A percentile compares a stretch with the other conserved stretches of the same genome.
phyloP scores from a whole-genome alignment of 352 stramenopile species.

The Phytophthora palmivora region DNA sequence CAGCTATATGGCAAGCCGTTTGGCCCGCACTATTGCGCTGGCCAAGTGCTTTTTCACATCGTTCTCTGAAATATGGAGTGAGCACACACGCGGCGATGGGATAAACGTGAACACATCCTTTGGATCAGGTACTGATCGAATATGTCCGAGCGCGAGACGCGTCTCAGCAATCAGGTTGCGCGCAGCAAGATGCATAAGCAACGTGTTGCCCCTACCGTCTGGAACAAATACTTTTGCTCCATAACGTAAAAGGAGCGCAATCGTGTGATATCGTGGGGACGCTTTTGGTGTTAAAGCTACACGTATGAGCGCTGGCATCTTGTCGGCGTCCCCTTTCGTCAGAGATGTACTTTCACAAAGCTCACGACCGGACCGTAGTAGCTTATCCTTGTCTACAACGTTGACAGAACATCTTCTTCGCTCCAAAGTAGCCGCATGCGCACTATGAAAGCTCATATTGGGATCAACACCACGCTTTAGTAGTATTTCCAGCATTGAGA shows the following conservation, averaged over 20 bases:
- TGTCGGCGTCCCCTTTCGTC: constrained; percentile 28
- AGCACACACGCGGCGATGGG: constrained; percentile 38
- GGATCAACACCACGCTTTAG: constrained; percentile 64
- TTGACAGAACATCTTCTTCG: background rate
- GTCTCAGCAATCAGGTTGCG: constrained; percentile 59
- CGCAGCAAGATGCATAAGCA: constrained; percentile 65
- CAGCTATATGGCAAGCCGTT: constrained; percentile 65
- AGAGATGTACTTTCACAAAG: constrained; percentile 51
- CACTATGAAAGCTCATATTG: constrained; percentile 54
- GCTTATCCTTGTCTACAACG: constrained; percentile 11
- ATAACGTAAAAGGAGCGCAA: constrained; percentile 66
- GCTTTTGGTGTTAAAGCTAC: constrained; percentile 43
- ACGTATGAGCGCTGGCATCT: constrained; percentile 56
- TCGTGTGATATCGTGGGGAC: constrained; percentile 39
- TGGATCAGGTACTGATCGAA: constrained; percentile 51
- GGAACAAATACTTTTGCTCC: constrained; percentile 54
- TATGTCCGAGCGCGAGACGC: constrained; percentile 51
- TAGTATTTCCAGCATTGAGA: constrained; percentile 53
- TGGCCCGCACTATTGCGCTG: constrained; percentile 52
- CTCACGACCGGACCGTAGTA: constrained; percentile 34
- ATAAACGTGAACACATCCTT: constrained; percentile 35
- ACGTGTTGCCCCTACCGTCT: constrained; percentile 64
- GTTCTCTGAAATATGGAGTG: constrained; percentile 49
- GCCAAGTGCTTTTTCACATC: constrained; percentile 54
- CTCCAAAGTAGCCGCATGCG: constrained; percentile 14